Conservation (phyloP, 768 basidiomycete species). For the Psilocybe sp. region DNA sequence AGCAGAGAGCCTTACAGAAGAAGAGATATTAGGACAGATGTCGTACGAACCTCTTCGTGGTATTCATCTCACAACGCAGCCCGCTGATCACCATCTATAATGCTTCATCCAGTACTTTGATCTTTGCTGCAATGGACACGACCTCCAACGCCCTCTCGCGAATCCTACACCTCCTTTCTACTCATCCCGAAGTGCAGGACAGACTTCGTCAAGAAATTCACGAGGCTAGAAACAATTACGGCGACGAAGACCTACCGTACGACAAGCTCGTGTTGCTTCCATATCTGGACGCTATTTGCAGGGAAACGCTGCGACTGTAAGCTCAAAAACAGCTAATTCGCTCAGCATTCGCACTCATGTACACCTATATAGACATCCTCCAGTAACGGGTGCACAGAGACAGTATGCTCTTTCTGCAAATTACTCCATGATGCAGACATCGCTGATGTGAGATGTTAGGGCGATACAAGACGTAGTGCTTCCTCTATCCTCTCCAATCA, state of each 20-base stretch:
- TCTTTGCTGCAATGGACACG: constrained; percentile 42
- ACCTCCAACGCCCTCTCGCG: constrained; percentile 39
- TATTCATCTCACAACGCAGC: neutral
- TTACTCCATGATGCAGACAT: neutral
- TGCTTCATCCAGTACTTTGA: constrained; percentile 16
- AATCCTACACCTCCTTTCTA: constrained; percentile 31
- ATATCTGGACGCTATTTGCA: constrained; percentile 35
- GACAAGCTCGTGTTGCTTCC: constrained; percentile 35
- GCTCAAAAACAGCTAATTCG: constrained; percentile 1
- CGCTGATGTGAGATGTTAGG: neutral
- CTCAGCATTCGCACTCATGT: neutral
- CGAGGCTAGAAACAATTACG: constrained; percentile 19
- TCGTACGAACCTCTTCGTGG: constrained; percentile 5
- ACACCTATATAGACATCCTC: constrained; percentile 17
- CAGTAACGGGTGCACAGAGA: constrained; percentile 11
- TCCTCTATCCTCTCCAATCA: constrained; percentile 4
- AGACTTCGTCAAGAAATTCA: constrained; percentile 35
- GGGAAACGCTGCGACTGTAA: constrained; percentile 38
- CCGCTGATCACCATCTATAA: too few relatives aligned
- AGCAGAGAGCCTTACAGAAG: constrained; percentile 29
- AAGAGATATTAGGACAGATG: constrained; percentile 32
- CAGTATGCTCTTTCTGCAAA: constrained; percentile 5
- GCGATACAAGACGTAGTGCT: constrained; percentile 2
- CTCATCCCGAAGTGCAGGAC: constrained; percentile 26
- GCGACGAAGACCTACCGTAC: constrained; percentile 28